phyloP scores from a whole-genome alignment of 2,329 filamentous ascomycete species.

The Paradendryphiella salina region DNA sequence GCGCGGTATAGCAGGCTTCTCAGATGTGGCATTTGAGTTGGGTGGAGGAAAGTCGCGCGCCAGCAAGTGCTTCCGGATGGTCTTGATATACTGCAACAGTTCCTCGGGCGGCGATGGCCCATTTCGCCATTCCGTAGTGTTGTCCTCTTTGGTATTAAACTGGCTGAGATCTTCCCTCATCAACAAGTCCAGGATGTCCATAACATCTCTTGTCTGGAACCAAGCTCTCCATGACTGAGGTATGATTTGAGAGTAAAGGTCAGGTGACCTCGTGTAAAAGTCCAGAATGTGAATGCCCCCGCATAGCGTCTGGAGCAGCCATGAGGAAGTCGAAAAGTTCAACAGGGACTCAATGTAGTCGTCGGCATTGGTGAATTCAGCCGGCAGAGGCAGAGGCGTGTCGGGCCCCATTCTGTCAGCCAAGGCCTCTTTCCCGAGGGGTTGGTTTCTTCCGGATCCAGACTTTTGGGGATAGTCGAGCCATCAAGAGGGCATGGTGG shows the following conservation, averaged over 20 bases:
- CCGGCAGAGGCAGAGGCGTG: constrained; percentile 66
- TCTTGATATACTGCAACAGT: constrained; percentile 71
- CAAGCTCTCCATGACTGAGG: constrained; percentile 81
- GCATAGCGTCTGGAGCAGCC: constrained; percentile 83
- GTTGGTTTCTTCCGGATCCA: not conserved
- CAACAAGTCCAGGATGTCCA: constrained; percentile 77
- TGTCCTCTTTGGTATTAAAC: constrained; percentile 21
- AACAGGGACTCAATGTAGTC: constrained; percentile 79
- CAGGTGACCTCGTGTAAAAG: constrained; percentile 85
- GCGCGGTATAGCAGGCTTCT: constrained; percentile 64
- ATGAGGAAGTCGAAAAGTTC: constrained; percentile 71
- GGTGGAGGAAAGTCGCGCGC: constrained; percentile 59
- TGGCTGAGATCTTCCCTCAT: constrained; percentile 72
- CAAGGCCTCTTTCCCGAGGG: constrained; percentile 10
- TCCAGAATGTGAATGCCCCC: constrained; percentile 97
- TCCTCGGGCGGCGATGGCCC: constrained; percentile 54
- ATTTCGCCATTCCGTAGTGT: constrained; percentile 46
- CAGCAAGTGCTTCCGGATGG: constrained; percentile 71
- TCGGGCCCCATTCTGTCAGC: constrained; percentile 52
- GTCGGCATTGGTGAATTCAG: constrained; percentile 71
- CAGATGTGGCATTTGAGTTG: constrained; percentile 30
- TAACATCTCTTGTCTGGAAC: constrained; percentile 70
- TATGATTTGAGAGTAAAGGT: constrained; percentile 77
- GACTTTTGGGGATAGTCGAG: not conserved
- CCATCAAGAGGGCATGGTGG: constrained; percentile 14